phyloP scores from a whole-genome alignment of 2,329 filamentous ascomycete species.

The Alternaria dauci region DNA sequence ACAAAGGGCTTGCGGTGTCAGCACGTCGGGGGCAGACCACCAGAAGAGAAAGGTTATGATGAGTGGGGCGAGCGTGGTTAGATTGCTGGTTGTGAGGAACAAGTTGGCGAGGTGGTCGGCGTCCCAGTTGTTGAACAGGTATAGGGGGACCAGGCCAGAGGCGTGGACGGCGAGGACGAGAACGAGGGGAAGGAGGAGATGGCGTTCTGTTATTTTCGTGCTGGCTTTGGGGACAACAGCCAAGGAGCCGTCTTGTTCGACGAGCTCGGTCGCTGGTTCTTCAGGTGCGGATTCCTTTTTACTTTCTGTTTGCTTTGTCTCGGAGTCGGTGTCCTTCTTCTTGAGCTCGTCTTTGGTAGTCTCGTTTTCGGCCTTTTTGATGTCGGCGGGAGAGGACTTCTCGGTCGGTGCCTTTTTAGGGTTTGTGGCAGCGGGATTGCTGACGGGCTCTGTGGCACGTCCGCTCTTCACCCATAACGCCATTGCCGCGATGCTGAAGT shows the following conservation, averaged over 20 bases:
- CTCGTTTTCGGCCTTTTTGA: not conserved
- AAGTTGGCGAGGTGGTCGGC: constrained; percentile 52
- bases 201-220: constrained; percentile 63
- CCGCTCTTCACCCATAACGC: constrained; percentile 93
- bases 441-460: constrained; percentile 27
- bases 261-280: constrained; percentile 30
- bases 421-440: constrained; percentile 39
- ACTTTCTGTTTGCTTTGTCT: not conserved
- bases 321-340: not conserved
- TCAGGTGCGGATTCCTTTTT: constrained; percentile 47
- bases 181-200: constrained; percentile 75
- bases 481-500: constrained; percentile 95
- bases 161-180: constrained; percentile 78
- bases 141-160: constrained; percentile 80
- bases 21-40: constrained; percentile 51
- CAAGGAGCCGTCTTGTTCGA: constrained; percentile 47
- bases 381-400: constrained; percentile 61
- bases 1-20: constrained; percentile 73
- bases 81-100: constrained; percentile 44
- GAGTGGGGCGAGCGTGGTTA: constrained; percentile 46
- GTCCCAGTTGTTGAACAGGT: constrained; percentile 80
- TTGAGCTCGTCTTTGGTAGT: not conserved
- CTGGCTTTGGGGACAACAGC: constrained; percentile 51
- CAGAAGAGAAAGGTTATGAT: constrained; percentile 38
- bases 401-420: constrained; percentile 52